Base-by-base conservation (phyloP, 2,329 filamentous ascomycete genomes). In the Fonsecaea monophora region DNA sequence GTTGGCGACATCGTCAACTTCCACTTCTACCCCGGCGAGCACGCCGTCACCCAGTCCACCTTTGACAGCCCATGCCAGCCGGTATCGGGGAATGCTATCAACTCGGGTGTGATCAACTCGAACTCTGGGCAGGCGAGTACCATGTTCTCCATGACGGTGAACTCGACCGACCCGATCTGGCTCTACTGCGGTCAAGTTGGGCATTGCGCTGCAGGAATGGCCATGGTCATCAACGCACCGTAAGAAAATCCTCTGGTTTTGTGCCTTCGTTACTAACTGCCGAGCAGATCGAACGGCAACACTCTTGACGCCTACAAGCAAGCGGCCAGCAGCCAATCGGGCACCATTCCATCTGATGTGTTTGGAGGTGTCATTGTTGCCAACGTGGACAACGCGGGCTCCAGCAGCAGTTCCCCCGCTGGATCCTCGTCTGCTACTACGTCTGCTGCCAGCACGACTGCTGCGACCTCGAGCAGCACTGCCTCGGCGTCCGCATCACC, bases 201-300 rank as follows among this genome's bases (percentile, higher is more conserved):
- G 2, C 83, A 85, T 62, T 85, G 84, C 53, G 80, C 83, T 69
- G 72, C 71, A 6, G 83, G 83, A 6, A 84, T 85, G 77, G 78
- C 82, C 32, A 80, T 83, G 75, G 78, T 83, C 4, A 79, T 86
- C 37, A 86, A 86, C 61, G 79, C 81, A 60, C 80, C 81, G 77
- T 77, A 62, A 67, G 69, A 48, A 8, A 50, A 18, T 2, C 35
- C 15, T 9, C 30, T 1, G 2, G 12, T 13, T 15, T n/a, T 3
- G 40, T 18, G n/a, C 8, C n/a, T 10, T 18, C 1, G 7, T 18
- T 18, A 45, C 45, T 62, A 3, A 62, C 53, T 13, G 3, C 35
- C 42, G 18, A 30, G 25, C 37, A 62, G 60, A 30, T 15, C 50
- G 12, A 42, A 34, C 40, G 60, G 60, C 35, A 56, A 56, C 60